Percentiles rank a stretch among this genome's conserved stretches.
These are phyloP conservation scores for Thuja plicata DNA, from an alignment of 83 land plant species.

Conservation along the genomic window DNA sequence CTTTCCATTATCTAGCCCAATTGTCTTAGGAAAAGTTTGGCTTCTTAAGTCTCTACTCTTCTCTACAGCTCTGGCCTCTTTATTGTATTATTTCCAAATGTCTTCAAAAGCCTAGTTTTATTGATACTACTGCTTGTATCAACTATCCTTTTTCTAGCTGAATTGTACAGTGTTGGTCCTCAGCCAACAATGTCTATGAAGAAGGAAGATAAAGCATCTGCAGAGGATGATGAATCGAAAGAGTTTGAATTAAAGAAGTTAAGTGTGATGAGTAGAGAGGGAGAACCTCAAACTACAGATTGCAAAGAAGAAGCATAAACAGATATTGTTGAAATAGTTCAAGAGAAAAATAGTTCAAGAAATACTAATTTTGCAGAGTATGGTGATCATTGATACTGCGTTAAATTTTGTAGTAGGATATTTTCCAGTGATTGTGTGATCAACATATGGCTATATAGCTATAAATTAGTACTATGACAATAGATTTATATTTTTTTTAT, in stretches of 20 bases:
- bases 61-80: neutral
- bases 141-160: slow-evolving; percentile 4
- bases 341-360: neutral
- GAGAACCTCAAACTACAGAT: neutral
- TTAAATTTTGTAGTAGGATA: neutral
- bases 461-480: neutral
- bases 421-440: neutral
- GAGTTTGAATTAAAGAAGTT: too few relatives aligned
- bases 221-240: too few relatives aligned
- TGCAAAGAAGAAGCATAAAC: neutral
- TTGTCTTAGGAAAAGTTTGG: too few relatives aligned
- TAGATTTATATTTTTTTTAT: too few relatives aligned
- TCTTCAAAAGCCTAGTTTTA: slow-evolving; percentile 1
- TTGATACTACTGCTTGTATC: slow-evolving; percentile 3
- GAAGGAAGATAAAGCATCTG: too few relatives aligned
- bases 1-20: too few relatives aligned
- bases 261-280: too few relatives aligned
- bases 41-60: too few relatives aligned
- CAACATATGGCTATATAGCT: neutral
- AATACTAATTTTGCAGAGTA: neutral
- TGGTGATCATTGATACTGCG: neutral
- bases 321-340: neutral
- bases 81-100: neutral
- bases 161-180: neutral
- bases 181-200: too few relatives aligned